Evolutionary conservation across 768 basidiomycete genomes (phyloP).

Genomic region (Agaricus sinodeliciosus): DNA sequence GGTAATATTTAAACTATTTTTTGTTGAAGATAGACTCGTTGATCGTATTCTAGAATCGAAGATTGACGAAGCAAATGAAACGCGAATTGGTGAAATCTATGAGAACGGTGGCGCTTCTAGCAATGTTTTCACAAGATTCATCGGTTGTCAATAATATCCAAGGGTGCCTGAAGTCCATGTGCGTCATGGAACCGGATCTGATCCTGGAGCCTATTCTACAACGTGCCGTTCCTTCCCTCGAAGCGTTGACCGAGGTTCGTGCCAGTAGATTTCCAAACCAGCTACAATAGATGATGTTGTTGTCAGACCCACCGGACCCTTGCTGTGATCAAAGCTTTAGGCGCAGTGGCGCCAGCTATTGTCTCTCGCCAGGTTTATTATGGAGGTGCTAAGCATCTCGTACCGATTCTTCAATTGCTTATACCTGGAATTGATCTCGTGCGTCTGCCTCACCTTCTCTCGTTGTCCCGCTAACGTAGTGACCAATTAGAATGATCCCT

Average conservation of each 20-base stretch:
- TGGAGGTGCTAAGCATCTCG: conserved; percentile 74
- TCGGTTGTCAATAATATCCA: conserved; percentile 71
- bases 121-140: conserved; percentile 84
- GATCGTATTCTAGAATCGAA: conserved; percentile 44
- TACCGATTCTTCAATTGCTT: conserved; percentile 73
- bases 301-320: conserved; percentile 74
- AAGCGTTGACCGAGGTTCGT: conserved; percentile 76
- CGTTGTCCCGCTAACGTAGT: conserved; percentile 4
- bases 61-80: conserved; percentile 72
- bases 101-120: conserved; percentile 76
- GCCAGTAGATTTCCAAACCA: neutral
- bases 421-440: conserved; percentile 86
- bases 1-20: conserved; percentile 23
- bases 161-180: conserved; percentile 76
- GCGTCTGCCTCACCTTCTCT: conserved; percentile 18
- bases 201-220: conserved; percentile 79
- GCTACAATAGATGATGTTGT: conserved; percentile 6
- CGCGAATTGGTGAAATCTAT: conserved; percentile 80
- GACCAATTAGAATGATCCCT: conserved; percentile 58
- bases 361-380: conserved; percentile 77
- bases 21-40: neutral
- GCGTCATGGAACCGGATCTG: conserved; percentile 79
- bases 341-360: conserved; percentile 73
- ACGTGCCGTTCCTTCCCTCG: conserved; percentile 79
- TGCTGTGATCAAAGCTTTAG: conserved; percentile 80